Base-by-base conservation (phyloP, 306 rosid species). In the Vigna trinervia region DNA sequence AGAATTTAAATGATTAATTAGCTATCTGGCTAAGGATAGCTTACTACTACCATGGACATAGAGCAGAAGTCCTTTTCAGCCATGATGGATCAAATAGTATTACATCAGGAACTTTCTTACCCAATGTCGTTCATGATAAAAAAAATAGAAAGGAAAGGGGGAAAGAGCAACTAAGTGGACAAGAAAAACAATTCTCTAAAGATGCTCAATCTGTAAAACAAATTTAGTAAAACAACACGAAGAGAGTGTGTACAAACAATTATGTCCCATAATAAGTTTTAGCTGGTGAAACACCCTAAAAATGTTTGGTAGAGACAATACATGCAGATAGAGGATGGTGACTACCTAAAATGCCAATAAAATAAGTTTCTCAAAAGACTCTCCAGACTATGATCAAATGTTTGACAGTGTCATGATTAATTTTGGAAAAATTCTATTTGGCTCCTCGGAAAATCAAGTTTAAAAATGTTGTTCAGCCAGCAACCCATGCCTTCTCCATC, bases 51-150 rank as follows among this genome's bases (percentile, higher is more conserved):
- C 12, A 52, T 47, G 59, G 63, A 47, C 41, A 26, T 78, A 14
- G 50, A 73, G 32, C 19, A 73, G 67, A 77, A 57, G 28, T 57
- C 52, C 47, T 56, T 82, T 56, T 72, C 67, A 30, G 45, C 63
- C 56, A 58, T 41, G 64, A 53, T 13, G 22, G 71, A 48, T 57
- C 41, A 47, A 52, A 65, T 19, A 41, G 13, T 48, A 51, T 60
- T 75, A 23, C 56, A 67, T 34, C 19, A 74, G 9, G 70, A 81
- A 59, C 7, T 60, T 56, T 32, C 10, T 38, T 38, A 38, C 9
- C 43, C 43, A 38, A 38, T 38, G 9, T 1, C 0, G 43, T 38
- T 38, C 43, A 6, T 38, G 9, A 38, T 7, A 38, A 6, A 38
- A 38, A 38, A 4, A 38, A 1, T 6, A 6, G 11, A 39, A 39